Conservation (phyloP, 1,139 yeast genomes). For the Blastobotrys arbuscula region DNA sequence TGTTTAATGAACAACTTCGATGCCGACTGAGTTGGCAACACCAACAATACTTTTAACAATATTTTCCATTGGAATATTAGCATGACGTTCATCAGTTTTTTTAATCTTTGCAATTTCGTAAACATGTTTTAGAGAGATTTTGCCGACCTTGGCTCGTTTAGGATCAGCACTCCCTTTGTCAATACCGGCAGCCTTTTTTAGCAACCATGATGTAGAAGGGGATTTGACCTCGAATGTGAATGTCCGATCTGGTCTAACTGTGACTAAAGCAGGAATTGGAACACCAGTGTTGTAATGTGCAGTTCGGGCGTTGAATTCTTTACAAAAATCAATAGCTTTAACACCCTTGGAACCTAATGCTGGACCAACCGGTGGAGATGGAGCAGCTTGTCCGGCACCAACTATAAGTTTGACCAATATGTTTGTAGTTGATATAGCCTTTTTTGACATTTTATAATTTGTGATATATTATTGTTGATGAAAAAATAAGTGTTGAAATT, state of each 20-base stretch:
- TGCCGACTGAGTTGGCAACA: conserved; percentile 84
- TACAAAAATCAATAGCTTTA: conserved; percentile 96
- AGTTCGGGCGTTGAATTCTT: conserved; percentile 96
- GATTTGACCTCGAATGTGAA: conserved; percentile 82
- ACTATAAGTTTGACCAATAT: conserved; percentile 82
- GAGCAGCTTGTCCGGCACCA: conserved; percentile 99
- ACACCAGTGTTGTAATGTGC: conserved; percentile 79
- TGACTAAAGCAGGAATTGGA: conserved; percentile 82
- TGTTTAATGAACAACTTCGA: conserved; percentile 64
- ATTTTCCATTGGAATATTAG: conserved; percentile 61
- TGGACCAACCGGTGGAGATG: conserved; percentile 99
- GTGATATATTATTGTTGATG: neutral
- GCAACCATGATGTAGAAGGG: conserved; percentile 87
- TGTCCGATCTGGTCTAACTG: conserved; percentile 87
- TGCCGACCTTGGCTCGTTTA: conserved; percentile 50
- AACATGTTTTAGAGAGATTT: conserved; percentile 76
- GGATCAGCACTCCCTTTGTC: conserved; percentile 64
- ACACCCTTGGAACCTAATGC: conserved; percentile 98
- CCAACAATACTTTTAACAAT: conserved; percentile 80
- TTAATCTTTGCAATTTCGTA: conserved; percentile 95
- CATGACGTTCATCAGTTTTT: conserved; percentile 59
- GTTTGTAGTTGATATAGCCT: conserved; percentile 27
- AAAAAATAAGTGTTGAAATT: neutral
- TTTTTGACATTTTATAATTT: conserved; percentile 15
- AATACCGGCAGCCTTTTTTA: conserved; percentile 79